Conservation (phyloP, 1,139 yeast species). For the Meyerozyma athensensis region DNA sequence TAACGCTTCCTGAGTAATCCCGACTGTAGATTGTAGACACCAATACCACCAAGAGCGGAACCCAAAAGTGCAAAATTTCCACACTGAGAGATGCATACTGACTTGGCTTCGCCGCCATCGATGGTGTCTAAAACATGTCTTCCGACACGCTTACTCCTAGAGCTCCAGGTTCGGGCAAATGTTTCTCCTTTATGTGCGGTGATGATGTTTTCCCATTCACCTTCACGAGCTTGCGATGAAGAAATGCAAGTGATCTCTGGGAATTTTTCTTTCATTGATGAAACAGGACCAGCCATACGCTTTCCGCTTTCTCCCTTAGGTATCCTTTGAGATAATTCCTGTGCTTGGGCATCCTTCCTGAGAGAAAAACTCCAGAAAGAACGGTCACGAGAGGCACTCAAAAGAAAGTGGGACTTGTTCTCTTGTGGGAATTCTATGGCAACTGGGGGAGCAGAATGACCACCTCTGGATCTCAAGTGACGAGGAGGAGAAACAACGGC, state of each 20-base stretch:
- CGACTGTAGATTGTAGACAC: slow-evolving; percentile 85
- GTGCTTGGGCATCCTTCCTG: slow-evolving; percentile 95
- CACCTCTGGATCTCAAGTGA: slow-evolving; percentile 88
- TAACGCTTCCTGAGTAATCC: slow-evolving; percentile 69
- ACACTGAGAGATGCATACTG: slow-evolving; percentile 82
- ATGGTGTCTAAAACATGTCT: slow-evolving; percentile 62
- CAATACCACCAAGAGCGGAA: slow-evolving; percentile 85
- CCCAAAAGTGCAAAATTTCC: slow-evolving; percentile 95
- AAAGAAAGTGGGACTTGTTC: slow-evolving; percentile 72
- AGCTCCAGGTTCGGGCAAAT: slow-evolving; percentile 91
- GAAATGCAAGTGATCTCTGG: slow-evolving; percentile 75
- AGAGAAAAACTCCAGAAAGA: slow-evolving; percentile 89
- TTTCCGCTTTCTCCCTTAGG: slow-evolving; percentile 51
- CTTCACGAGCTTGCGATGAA: slow-evolving; percentile 71
- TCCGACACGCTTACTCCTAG: slow-evolving; percentile 79
- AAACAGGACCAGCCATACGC: slow-evolving; percentile 54
- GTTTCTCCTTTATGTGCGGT: slow-evolving; percentile 85
- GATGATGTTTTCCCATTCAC: slow-evolving; percentile 93
- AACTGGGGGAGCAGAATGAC: slow-evolving; percentile 91
- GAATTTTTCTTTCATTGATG: slow-evolving; percentile 56
- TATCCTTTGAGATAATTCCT: slow-evolving; percentile 79
- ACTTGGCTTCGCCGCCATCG: slow-evolving; percentile 78
- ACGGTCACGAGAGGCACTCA: slow-evolving; percentile 84
- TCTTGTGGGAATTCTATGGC: slow-evolving; percentile 73
- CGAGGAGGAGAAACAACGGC: slow-evolving; percentile 85